These are phyloP conservation scores for Gonapodya sp. DNA, from an alignment of 192 early-diverging fungal genomes.

Conservation along the genomic window DNA sequence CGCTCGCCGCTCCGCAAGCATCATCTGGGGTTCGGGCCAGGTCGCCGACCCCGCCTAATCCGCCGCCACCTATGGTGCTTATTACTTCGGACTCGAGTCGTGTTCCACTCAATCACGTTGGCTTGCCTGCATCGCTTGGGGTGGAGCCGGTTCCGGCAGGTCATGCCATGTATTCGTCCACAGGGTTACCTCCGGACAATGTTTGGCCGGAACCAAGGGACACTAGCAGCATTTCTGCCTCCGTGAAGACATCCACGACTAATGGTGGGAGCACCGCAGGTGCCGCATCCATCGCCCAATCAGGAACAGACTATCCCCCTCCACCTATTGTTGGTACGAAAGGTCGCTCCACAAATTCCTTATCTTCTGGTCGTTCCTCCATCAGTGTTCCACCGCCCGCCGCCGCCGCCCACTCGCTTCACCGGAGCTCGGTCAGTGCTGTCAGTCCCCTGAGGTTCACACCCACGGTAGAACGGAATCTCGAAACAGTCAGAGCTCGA, in stretches of 20 bases:
- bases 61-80: background rate
- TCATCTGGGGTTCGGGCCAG: background rate
- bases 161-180: background rate
- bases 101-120: background rate
- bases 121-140: background rate
- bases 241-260: background rate
- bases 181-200: background rate
- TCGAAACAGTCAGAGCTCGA: background rate
- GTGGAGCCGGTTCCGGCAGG: background rate
- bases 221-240: background rate
- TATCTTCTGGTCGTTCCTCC: background rate
- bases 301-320: background rate
- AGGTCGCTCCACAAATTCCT: background rate
- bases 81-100: background rate
- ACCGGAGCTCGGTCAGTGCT: background rate
- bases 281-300: background rate
- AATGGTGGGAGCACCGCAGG: background rate
- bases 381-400: background rate
- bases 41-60: background rate
- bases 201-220: background rate
- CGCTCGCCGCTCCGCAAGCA: background rate
- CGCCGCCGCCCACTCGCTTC: background rate
- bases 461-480: background rate
- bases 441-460: background rate
- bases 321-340: background rate